A percentile compares a stretch with the other conserved stretches of the same genome.
Conservation (phyloP, 495 filamentous ascomycete genomes). For the Neurospora terricola region DNA sequence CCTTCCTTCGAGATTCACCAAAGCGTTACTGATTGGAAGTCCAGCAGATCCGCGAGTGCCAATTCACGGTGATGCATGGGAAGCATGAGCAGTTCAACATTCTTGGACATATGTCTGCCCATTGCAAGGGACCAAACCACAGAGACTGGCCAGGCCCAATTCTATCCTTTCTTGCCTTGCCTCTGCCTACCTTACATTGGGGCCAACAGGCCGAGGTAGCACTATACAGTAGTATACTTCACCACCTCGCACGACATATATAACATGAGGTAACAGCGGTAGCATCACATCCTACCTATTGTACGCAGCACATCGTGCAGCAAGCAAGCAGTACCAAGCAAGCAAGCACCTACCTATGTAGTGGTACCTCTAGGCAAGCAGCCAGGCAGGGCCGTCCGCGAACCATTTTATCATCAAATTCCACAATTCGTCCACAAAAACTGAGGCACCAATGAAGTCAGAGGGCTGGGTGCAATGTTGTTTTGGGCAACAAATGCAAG, state of each 20-base stretch:
- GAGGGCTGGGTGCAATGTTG: not conserved
- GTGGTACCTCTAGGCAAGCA: not conserved
- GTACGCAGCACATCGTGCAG: not conserved
- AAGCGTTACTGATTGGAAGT: not conserved
- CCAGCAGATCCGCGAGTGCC: not conserved
- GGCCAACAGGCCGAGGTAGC: not conserved
- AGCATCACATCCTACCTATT: not conserved
- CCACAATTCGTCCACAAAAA: not conserved
- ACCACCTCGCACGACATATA: not conserved
- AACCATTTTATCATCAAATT: not conserved
- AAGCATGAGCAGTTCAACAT: not conserved
- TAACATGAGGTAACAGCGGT: not conserved
- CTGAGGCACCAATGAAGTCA: not conserved
- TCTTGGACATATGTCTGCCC: not conserved
- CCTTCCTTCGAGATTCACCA: not conserved
- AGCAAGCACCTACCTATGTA: not conserved
- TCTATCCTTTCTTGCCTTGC: not conserved
- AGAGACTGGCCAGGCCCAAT: not conserved
- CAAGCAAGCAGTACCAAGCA: not conserved
- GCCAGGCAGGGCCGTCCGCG: not conserved
- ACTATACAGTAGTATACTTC: not conserved
- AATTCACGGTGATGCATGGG: not conserved
- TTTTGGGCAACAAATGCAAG: not conserved
- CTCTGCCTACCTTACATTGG: not conserved
- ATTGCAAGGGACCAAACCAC: not conserved